These are phyloP conservation scores for Moesziomyces aphidis DNA, from an alignment of 1,284 basidiomycete species.

Conservation along the genomic window DNA sequence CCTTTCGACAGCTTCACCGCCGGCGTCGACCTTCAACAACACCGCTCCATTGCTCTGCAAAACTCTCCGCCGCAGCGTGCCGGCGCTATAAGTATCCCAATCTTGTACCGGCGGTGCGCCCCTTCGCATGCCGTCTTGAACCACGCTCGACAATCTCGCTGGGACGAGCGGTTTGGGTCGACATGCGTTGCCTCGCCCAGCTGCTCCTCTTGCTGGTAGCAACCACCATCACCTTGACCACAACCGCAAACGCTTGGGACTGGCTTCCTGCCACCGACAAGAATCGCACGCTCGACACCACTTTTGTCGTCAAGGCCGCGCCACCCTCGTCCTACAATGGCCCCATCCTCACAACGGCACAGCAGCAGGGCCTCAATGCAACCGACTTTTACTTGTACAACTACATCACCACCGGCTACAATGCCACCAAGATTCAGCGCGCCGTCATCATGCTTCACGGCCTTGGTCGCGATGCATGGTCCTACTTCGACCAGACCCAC, in stretches of 20 bases:
- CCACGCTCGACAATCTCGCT: no score
- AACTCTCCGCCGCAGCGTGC: no score
- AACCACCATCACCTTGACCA: conserved; percentile 7
- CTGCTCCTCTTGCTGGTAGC: conserved; percentile 6
- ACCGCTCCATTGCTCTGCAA: no score
- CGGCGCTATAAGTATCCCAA: no score
- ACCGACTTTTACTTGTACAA: conserved; percentile 44
- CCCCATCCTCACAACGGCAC: conserved; percentile 7
- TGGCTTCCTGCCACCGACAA: conserved; percentile 42
- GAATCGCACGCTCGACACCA: conserved; percentile 43
- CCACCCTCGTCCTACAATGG: conserved; percentile 14
- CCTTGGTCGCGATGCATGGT: conserved; percentile 52
- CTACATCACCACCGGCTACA: conserved; percentile 43
- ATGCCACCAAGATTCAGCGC: conserved; percentile 34
- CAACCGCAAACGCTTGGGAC: conserved; percentile 26
- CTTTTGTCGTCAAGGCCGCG: conserved; percentile 32
- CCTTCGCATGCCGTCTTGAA: no score
- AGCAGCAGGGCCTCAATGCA: conserved; percentile 15
- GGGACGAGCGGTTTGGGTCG: no score
- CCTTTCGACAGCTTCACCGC: not conserved
- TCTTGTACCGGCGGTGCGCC: no score
- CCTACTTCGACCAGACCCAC: conserved; percentile 47
- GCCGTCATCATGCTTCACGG: conserved; percentile 54
- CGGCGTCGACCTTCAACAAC: no score
- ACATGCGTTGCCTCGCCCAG: not conserved